Percentiles rank a stretch among this genome's conserved stretches.
Evolutionary conservation across 2,329 filamentous ascomycete genomes (phyloP).

Genomic region (Diaporthe caulivora): DNA sequence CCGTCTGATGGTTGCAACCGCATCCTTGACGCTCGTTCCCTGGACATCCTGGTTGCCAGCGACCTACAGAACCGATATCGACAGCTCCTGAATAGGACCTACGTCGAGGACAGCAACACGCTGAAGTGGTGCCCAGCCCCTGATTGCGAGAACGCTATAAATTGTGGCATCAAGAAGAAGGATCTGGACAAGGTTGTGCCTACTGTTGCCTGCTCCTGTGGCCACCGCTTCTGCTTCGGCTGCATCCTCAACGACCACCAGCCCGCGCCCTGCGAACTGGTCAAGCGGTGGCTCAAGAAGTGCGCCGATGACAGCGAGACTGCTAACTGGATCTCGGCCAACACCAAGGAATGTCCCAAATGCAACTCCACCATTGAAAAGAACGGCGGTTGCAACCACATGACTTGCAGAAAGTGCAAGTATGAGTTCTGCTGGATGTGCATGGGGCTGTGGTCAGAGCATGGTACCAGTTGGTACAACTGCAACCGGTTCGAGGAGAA

Average conservation of each 20-base stretch:
- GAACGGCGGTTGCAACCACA: conserved; percentile 97
- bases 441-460: conserved; percentile 98
- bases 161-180: conserved; percentile 89
- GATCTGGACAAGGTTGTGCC: conserved; percentile 89
- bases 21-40: conserved; percentile 90
- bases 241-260: conserved; percentile 92
- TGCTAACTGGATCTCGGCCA: conserved; percentile 98
- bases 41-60: conserved; percentile 78
- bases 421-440: conserved; percentile 99
- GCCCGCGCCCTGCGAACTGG: conserved; percentile 89
- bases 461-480: conserved; percentile 99
- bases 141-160: conserved; percentile 94
- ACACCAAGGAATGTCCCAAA: conserved; percentile 97
- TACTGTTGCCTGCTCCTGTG: conserved; percentile 87
- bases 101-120: conserved; percentile 95
- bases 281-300: conserved; percentile 97
- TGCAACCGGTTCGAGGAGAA: conserved; percentile 98
- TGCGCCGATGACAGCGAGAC: conserved; percentile 98
- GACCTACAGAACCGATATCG: conserved; percentile 77
- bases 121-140: conserved; percentile 98
- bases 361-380: conserved; percentile 99
- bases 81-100: conserved; percentile 89
- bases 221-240: conserved; percentile 93
- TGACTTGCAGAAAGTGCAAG: conserved; percentile 96
- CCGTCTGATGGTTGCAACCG: conserved; percentile 88